phyloP scores from a whole-genome alignment of 75 land plant genomes.

The Picea glauca region DNA sequence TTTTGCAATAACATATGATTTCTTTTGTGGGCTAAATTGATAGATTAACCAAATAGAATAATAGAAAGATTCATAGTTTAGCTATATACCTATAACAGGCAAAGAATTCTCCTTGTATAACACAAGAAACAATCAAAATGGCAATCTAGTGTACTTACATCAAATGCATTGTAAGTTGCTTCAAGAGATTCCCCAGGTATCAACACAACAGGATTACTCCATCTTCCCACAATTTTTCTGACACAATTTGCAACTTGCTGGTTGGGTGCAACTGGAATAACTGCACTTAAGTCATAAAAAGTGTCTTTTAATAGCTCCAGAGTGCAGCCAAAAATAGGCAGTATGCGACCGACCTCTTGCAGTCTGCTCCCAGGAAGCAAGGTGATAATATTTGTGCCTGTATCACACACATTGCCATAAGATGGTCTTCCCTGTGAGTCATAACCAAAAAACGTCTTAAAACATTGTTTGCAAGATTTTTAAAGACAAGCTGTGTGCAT shows the following conservation, averaged over 20 bases:
- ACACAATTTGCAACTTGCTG: slow-evolving; percentile 46
- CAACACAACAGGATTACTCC: slow-evolving; percentile 44
- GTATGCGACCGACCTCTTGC: slow-evolving; percentile 82
- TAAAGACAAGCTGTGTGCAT: neutral
- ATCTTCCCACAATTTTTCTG: slow-evolving; percentile 19
- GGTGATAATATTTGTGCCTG: slow-evolving; percentile 60
- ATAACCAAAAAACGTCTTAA: neutral
- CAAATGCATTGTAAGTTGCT: slow-evolving; percentile 68
- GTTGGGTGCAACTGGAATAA: slow-evolving; percentile 80
- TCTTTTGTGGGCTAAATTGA: neutral
- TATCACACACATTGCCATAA: slow-evolving; percentile 8
- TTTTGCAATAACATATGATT: neutral
- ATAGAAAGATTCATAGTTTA: neutral
- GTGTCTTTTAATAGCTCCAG: slow-evolving; percentile 42
- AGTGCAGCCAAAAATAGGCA: slow-evolving; percentile 63
- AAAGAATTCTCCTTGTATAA: neutral
- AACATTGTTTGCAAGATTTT: neutral
- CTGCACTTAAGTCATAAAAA: slow-evolving; percentile 36
- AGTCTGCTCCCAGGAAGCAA: slow-evolving; percentile 92
- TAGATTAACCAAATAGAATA: neutral
- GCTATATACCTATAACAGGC: neutral
- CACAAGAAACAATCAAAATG: neutral
- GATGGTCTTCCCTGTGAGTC: neutral
- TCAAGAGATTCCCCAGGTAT: slow-evolving; percentile 56
- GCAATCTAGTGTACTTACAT: slow-evolving; percentile 38